Conservation (phyloP, 2,329 filamentous ascomycete species). For the Sarocladiaceae sp. region DNA sequence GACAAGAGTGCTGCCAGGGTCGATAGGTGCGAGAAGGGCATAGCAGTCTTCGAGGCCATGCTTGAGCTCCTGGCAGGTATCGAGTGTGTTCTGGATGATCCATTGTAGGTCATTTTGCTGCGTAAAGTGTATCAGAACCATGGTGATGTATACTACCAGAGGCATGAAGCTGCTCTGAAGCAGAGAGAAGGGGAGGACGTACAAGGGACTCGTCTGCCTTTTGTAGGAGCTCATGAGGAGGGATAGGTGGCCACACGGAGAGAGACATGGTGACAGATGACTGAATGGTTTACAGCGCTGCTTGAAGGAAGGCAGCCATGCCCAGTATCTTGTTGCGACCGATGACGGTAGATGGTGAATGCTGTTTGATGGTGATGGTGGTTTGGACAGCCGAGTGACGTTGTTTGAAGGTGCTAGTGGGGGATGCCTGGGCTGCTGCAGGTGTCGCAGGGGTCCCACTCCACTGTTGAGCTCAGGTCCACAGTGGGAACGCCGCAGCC, state of each 20-base stretch:
- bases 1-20: slow-evolving; percentile 82
- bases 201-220: slow-evolving; percentile 46
- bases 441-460: neutral
- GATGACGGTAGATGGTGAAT: no score
- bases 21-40: slow-evolving; percentile 74
- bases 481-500: neutral
- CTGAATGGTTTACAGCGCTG: no score
- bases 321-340: no score
- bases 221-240: slow-evolving; percentile 42
- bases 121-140: slow-evolving; percentile 19
- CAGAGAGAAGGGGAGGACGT: slow-evolving; percentile 19
- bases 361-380: neutral
- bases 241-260: slow-evolving; percentile 51
- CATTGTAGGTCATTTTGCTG: slow-evolving; percentile 41
- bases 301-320: slow-evolving; percentile 1
- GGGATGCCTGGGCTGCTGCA: neutral
- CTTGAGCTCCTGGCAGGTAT: slow-evolving; percentile 43
- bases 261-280: slow-evolving; percentile 40
- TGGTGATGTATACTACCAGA: neutral
- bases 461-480: neutral
- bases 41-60: slow-evolving; percentile 82
- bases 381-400: slow-evolving; percentile 8
- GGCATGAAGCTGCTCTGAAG: no score
- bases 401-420: slow-evolving; percentile 2
- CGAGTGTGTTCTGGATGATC: slow-evolving; percentile 44